Evolutionary conservation across 768 basidiomycete species (phyloP).

Genomic region (Xerocomus spinulosus): DNA sequence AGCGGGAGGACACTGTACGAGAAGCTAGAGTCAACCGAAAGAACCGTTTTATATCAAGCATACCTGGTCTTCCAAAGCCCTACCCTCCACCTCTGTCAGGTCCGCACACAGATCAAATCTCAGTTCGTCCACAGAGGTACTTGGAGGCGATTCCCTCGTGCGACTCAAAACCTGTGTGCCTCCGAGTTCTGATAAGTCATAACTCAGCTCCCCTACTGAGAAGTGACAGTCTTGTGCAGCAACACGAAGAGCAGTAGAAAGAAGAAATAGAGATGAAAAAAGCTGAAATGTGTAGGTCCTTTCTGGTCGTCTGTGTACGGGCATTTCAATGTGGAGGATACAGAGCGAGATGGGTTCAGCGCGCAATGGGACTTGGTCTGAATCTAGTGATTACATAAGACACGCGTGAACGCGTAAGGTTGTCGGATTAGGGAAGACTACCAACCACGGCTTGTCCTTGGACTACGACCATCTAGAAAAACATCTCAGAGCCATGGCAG

Average conservation of each 20-base stretch:
- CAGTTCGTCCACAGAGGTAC: conserved; percentile 52
- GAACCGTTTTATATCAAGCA: conserved; percentile 17
- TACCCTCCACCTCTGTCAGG: conserved; percentile 41
- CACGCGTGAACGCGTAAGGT: conserved; percentile 29
- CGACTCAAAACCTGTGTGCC: conserved; percentile 49
- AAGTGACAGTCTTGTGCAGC: conserved; percentile 47
- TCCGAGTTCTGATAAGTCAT: conserved; percentile 55
- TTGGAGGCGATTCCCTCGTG: conserved; percentile 60
- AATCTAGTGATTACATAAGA: conserved; percentile 25
- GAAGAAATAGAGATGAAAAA: conserved; percentile 13
- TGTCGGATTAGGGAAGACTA: conserved; percentile 15
- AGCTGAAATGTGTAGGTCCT: not conserved
- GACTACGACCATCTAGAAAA: conserved; percentile 12
- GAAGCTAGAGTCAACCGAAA: conserved; percentile 5
- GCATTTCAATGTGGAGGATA: conserved; percentile 17
- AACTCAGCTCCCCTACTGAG: conserved; percentile 40
- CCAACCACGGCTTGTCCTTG: conserved; percentile 1
- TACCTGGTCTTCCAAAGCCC: conserved; percentile 66
- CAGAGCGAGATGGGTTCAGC: not conserved
- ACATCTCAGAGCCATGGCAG: conserved; percentile 43
- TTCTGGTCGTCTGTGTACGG: conserved; percentile 11
- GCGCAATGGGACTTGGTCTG: conserved; percentile 4
- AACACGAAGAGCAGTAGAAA: conserved; percentile 22
- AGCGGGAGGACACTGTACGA: conserved; percentile 55
- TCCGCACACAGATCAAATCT: conserved; percentile 67